Percentiles rank a stretch among this genome's conserved stretches.
phyloP scores from a whole-genome alignment of 1,284 basidiomycete species.

The Cryptococcus deneoformans region DNA sequence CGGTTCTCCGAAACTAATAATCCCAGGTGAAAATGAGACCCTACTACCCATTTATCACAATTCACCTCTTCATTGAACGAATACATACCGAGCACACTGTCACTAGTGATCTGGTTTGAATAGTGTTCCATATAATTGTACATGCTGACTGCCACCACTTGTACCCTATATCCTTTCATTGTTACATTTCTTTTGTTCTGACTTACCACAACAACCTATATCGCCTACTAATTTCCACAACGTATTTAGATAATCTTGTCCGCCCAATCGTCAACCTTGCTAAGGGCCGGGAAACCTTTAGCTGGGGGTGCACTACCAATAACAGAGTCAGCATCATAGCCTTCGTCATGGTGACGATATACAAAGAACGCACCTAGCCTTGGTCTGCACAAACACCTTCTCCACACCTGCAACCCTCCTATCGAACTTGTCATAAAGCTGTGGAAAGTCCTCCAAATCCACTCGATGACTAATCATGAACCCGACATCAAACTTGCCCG shows the following conservation, averaged over 20 bases:
- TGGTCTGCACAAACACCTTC: slow-evolving; percentile 64
- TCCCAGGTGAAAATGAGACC: no score
- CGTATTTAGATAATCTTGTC: slow-evolving; percentile 24
- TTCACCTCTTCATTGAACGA: no score
- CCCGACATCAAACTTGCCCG: slow-evolving; percentile 67
- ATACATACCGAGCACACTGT: no score
- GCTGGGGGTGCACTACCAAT: slow-evolving; percentile 48
- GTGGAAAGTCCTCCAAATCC: slow-evolving; percentile 57
- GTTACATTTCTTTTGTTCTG: no score
- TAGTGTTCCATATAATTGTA: no score
- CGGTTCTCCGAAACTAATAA: no score
- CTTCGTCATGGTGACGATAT: neutral
- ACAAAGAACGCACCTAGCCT: slow-evolving; percentile 32
- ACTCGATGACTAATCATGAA: slow-evolving; percentile 63
- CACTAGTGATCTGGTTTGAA: no score
- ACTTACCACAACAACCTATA: no score
- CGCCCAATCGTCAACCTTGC: slow-evolving; percentile 58
- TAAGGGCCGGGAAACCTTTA: slow-evolving; percentile 55
- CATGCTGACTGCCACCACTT: no score
- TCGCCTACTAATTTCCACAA: no score
- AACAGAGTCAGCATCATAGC: neutral
- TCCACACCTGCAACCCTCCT: slow-evolving; percentile 59
- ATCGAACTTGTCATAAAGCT: slow-evolving; percentile 57
- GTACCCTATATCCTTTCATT: no score
- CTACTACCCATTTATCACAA: no score